phyloP scores from a whole-genome alignment of 2,329 filamentous ascomycete genomes.

The Alternaria sp. region DNA sequence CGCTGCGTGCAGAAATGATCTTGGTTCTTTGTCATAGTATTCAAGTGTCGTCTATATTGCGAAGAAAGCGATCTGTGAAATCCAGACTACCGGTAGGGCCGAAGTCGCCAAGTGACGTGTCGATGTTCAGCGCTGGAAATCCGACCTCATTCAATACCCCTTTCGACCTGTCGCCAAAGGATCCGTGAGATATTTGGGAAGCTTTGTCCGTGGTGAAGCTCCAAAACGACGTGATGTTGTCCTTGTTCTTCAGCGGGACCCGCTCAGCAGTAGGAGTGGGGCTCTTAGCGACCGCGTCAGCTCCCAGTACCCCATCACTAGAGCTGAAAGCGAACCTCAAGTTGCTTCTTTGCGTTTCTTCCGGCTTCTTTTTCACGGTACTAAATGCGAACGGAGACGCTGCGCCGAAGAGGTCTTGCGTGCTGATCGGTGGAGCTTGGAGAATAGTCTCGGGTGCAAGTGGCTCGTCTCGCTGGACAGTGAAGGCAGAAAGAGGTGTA shows the following conservation, averaged over 20 bases:
- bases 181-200: constrained; percentile 23
- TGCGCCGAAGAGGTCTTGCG: constrained; percentile 53
- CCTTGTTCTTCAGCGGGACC: constrained; percentile 38
- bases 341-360: constrained; percentile 23
- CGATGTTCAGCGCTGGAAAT: constrained; percentile 28
- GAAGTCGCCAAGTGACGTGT: constrained; percentile 31
- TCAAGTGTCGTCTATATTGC: constrained; percentile 27
- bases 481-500: constrained; percentile 41
- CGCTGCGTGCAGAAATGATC: neutral
- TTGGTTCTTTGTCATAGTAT: neutral
- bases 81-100: constrained; percentile 27
- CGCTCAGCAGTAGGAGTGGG: constrained; percentile 28
- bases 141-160: constrained; percentile 17
- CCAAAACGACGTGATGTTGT: constrained; percentile 19
- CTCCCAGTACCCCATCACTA: constrained; percentile 9
- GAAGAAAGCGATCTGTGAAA: constrained; percentile 38
- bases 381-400: constrained; percentile 50
- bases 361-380: constrained; percentile 49
- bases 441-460: constrained; percentile 19
- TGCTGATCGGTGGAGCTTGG: constrained; percentile 41
- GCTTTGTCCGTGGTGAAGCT: constrained; percentile 29
- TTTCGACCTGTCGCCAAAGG: constrained; percentile 9
- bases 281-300: constrained; percentile 22
- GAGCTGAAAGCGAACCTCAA: constrained; percentile 31
- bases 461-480: constrained; percentile 24